Evolutionary conservation across 163 green algal species (phyloP).

Genomic region (Scenedesmus sp.): DNA sequence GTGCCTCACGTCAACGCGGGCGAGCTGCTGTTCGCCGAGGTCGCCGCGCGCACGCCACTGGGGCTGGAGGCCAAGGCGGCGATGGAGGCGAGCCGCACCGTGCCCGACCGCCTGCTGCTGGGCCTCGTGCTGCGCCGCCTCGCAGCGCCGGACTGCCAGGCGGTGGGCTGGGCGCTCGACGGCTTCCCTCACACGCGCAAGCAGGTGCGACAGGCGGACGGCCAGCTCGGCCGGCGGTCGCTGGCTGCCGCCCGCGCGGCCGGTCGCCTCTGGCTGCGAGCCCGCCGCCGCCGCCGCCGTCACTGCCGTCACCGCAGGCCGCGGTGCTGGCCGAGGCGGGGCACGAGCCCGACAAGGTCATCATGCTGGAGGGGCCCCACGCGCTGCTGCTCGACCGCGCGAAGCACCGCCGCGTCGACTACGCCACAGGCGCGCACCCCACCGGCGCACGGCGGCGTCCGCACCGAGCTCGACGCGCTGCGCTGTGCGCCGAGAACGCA

Average conservation of each 20-base stretch:
- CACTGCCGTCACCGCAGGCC: slow-evolving; percentile 19
- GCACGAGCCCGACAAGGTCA: slow-evolving; percentile 73
- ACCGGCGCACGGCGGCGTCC: no score
- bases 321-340: slow-evolving; percentile 29
- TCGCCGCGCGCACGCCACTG: slow-evolving; percentile 53
- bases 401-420: slow-evolving; percentile 70
- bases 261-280: neutral
- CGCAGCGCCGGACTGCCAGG: slow-evolving; percentile 58
- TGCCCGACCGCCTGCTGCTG: slow-evolving; percentile 70
- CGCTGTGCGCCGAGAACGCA: no score
- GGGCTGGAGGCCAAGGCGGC: slow-evolving; percentile 69
- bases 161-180: slow-evolving; percentile 76
- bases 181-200: slow-evolving; percentile 77
- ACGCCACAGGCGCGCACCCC: slow-evolving; percentile 40
- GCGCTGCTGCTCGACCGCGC: slow-evolving; percentile 71
- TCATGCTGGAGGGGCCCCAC: slow-evolving; percentile 64
- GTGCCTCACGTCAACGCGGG: slow-evolving; percentile 74
- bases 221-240: neutral
- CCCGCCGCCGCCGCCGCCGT: neutral
- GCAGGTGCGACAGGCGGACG: slow-evolving; percentile 48
- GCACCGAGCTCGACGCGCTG: no score
- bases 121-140: slow-evolving; percentile 55
- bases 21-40: slow-evolving; percentile 74
- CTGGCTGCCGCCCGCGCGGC: neutral
- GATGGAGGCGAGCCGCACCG: slow-evolving; percentile 72